Evolutionary conservation across 2,329 filamentous ascomycete genomes (phyloP).

Genomic region (Claviceps cyperi): DNA sequence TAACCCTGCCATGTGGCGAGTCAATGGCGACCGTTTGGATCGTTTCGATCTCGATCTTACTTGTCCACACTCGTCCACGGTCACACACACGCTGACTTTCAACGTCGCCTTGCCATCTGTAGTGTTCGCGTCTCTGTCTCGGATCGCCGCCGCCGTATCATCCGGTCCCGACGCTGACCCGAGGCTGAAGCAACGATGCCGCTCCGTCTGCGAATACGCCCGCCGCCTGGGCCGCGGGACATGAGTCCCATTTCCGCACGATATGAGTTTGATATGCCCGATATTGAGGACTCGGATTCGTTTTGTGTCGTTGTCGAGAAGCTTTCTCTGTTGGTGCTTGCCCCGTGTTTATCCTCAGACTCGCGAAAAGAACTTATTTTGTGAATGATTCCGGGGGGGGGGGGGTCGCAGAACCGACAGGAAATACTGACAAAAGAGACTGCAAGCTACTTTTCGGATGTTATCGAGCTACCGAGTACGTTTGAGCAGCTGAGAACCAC

Average conservation of each 20-base stretch:
- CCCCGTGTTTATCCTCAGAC: not conserved
- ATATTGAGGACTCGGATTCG: conserved; percentile 41
- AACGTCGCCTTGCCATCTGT: too few relatives aligned
- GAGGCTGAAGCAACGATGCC: conserved; percentile 16
- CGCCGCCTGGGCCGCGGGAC: conserved; percentile 17
- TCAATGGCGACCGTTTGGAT: too few relatives aligned
- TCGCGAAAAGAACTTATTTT: too few relatives aligned
- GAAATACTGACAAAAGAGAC: not conserved
- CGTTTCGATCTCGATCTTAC: too few relatives aligned
- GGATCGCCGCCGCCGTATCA: too few relatives aligned
- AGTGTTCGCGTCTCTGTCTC: too few relatives aligned
- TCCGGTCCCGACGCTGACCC: too few relatives aligned
- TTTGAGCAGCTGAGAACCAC: conserved; percentile 63
- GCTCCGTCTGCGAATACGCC: conserved; percentile 21
- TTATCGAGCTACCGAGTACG: conserved; percentile 48
- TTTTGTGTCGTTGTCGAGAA: conserved; percentile 54
- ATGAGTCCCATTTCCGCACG: conserved; percentile 21
- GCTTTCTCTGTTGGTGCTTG: conserved; percentile 39
- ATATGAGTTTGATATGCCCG: conserved; percentile 30
- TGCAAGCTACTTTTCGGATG: conserved; percentile 46
- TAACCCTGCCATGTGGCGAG: too few relatives aligned
- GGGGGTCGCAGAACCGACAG: too few relatives aligned
- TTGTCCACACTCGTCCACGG: too few relatives aligned
- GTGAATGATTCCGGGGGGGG: too few relatives aligned
- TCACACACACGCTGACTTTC: too few relatives aligned